Base-by-base conservation (phyloP, 345 rosid species). In the Leavenworthia alabamica region DNA sequence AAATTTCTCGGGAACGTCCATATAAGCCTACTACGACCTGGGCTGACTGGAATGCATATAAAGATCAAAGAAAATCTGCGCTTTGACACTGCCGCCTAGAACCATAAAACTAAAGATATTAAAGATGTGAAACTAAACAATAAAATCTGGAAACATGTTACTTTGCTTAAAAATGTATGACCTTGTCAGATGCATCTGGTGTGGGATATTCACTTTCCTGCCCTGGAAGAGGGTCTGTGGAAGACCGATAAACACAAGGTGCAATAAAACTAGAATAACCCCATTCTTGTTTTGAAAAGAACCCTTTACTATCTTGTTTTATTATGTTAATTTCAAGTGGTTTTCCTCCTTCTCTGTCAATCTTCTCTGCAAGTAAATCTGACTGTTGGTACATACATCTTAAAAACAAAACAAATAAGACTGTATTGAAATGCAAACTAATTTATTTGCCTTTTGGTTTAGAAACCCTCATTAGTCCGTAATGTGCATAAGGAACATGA, bases 401-500 rank as follows among this genome's bases (percentile, higher is more conserved):
- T 5, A 41, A n/a, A 35, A 4, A 15, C 37, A 44, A n/a, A 28
- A 24, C 20, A 31, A 3, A 56, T 8, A 40, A 10, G 24, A 12
- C 16, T 10, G 5, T 15, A 32, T 48, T 48, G 45, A 60, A 33
- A 11, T 1, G 26, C 5, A 68, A 48, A 15, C 24, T 44, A 59
- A 74, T 48, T 65, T 4, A 73, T 46, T 27, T 56, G 49, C 86
- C 80, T 70, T 74, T 77, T 3, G 80, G 83, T 49, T 52, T 55
- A 35, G 29, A 50, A 27, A 67, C 64, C 70, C 42, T 64, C 94
- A 86, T 78, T 52, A 91, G 40, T 65, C 96, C 86, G 61, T 84
- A 77, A 73, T 88, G 98, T 37, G 98, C 94, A 73, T 86, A 88
- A 8, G 91, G 98, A 67, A 88, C 94, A 74, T 91, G 98, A 70